These are phyloP conservation scores for Datura wrightii DNA, from an alignment of 257 asterid species.

Conservation along the genomic window DNA sequence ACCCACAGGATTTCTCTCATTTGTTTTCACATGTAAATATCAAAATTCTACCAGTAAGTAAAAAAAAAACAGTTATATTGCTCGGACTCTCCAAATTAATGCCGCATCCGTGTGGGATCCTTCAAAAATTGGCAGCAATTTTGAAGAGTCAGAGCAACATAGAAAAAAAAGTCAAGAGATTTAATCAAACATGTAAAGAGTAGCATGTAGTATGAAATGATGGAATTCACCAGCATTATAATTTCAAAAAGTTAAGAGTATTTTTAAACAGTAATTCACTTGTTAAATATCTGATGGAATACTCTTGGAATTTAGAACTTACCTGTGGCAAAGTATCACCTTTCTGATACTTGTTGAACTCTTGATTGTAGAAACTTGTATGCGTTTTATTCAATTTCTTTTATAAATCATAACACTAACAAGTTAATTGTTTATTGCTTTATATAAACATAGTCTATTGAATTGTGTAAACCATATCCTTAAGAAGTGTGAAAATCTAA, in stretches of 20 bases:
- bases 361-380: background rate
- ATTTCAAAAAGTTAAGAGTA: background rate
- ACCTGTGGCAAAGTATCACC: background rate
- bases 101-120: background rate
- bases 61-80: background rate
- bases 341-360: background rate
- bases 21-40: background rate
- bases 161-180: background rate
- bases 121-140: no score
- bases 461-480: background rate
- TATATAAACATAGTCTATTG: conserved; percentile 16
- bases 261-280: background rate
- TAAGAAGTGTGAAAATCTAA: background rate
- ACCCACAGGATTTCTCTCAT: background rate
- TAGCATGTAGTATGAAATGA: background rate
- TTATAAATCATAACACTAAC: background rate
- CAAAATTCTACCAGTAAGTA: background rate
- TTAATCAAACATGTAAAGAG: background rate
- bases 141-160: background rate
- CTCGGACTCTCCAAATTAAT: background rate
- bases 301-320: background rate
- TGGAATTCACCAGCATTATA: background rate
- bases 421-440: conserved; percentile 10
- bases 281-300: background rate
- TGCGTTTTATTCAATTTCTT: background rate